Percentiles rank a stretch among this genome's conserved stretches.
These are phyloP conservation scores for Aspergillus sp. DNA, from an alignment of 2,329 filamentous ascomycete genomes.

Conservation along the genomic window DNA sequence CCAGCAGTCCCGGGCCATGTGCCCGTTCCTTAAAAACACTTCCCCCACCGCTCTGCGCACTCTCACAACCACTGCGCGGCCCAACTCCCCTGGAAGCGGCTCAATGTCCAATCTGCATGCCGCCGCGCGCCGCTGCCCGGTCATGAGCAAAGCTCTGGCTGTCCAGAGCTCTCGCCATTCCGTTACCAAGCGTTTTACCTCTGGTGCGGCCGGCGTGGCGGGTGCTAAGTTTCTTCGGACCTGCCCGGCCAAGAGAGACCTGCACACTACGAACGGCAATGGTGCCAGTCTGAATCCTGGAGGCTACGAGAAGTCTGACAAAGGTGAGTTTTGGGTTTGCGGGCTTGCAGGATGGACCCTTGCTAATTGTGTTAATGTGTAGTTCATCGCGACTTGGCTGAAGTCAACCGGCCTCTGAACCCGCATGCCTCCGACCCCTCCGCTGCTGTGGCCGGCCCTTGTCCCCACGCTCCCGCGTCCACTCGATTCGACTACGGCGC, in stretches of 20 bases:
- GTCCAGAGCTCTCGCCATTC: slow-evolving; percentile 54
- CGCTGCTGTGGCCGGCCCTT: slow-evolving; percentile 29
- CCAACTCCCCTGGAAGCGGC: slow-evolving; percentile 69
- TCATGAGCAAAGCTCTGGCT: slow-evolving; percentile 96
- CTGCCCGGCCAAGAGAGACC: slow-evolving; percentile 54
- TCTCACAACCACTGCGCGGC: slow-evolving; percentile 60
- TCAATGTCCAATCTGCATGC: slow-evolving; percentile 96
- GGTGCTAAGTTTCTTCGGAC: slow-evolving; percentile 41
- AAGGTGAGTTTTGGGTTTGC: slow-evolving; percentile 32
- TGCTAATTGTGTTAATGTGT: slow-evolving; percentile 1
- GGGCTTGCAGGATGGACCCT: no score
- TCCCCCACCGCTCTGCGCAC: slow-evolving; percentile 85
- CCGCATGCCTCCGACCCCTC: background rate
- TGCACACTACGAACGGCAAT: slow-evolving; percentile 72
- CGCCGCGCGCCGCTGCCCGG: slow-evolving; percentile 85
- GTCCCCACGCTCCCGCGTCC: slow-evolving; percentile 40
- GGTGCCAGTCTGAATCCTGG: slow-evolving; percentile 66
- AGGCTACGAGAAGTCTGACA: slow-evolving; percentile 40
- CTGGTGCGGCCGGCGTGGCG: slow-evolving; percentile 21
- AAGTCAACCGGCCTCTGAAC: slow-evolving; percentile 4
- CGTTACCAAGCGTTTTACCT: slow-evolving; percentile 30
- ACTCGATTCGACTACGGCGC: slow-evolving; percentile 77
- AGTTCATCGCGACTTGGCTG: slow-evolving; percentile 17
- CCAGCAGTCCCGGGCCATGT: slow-evolving; percentile 92
- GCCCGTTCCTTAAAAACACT: slow-evolving; percentile 92